phyloP scores from a whole-genome alignment of 2,329 filamentous ascomycete genomes.

The Cladosporium oxysporum region DNA sequence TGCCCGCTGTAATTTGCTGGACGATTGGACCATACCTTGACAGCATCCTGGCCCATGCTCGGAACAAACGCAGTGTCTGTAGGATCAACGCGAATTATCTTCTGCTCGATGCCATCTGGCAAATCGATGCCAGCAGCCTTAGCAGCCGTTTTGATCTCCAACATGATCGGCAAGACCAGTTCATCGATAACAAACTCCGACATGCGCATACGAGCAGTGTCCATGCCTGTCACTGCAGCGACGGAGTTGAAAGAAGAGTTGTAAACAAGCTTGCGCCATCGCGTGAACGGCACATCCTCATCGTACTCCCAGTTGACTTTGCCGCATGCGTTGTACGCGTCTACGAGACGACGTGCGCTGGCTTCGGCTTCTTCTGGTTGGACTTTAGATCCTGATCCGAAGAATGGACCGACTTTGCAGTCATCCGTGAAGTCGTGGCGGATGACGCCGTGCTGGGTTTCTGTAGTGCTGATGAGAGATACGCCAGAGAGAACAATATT shows the following conservation, averaged over 20 bases:
- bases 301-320: constrained; percentile 48
- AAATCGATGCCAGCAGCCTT: constrained; percentile 47
- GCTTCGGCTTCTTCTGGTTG: constrained; percentile 37
- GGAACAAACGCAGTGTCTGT: constrained; percentile 47
- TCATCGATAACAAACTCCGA: constrained; percentile 46
- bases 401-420: constrained; percentile 55
- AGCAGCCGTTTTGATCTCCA: constrained; percentile 53
- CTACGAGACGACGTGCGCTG: constrained; percentile 42
- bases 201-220: constrained; percentile 54
- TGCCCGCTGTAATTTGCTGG: too few species aligned
- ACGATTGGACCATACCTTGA: too few species aligned
- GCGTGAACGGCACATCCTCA: constrained; percentile 44
- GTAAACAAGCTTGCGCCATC: constrained; percentile 57
- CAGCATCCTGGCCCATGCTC: constrained; percentile 57
- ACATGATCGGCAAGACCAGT: constrained; percentile 56
- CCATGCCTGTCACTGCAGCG: constrained; percentile 53
- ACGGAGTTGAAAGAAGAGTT: constrained; percentile 57
- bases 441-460: constrained; percentile 51
- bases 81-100: constrained; percentile 53
- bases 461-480: constrained; percentile 54
- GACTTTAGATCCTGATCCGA: constrained; percentile 38
- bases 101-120: constrained; percentile 46
- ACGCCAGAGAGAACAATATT: constrained; percentile 56
- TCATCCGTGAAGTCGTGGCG: constrained; percentile 56
- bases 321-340: constrained; percentile 50